A percentile compares a stretch with the other conserved stretches of the same genome.
phyloP scores from a whole-genome alignment of 192 early-diverging fungal species.

The Cladochytrium replicatum region DNA sequence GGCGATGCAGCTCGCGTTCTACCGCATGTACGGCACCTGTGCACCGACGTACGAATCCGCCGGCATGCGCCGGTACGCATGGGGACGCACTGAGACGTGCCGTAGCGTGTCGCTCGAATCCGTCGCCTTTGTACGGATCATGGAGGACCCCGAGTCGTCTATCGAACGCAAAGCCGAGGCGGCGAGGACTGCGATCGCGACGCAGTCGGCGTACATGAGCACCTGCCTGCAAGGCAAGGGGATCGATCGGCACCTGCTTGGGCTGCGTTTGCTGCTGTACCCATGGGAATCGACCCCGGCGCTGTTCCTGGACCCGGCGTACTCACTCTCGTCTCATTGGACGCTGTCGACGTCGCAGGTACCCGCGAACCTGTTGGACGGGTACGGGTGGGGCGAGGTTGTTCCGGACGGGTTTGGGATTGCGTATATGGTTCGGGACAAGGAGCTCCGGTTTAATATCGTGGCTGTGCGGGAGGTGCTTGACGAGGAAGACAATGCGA shows the following conservation, averaged over 20 bases:
- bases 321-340: slow-evolving; percentile 61
- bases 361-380: slow-evolving; percentile 64
- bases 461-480: slow-evolving; percentile 14
- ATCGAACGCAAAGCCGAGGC: slow-evolving; percentile 39
- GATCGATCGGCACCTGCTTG: slow-evolving; percentile 73
- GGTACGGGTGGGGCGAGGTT: slow-evolving; percentile 45
- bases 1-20: slow-evolving; percentile 79
- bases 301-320: slow-evolving; percentile 69
- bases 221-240: slow-evolving; percentile 62
- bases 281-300: slow-evolving; percentile 57
- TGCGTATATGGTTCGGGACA: slow-evolving; percentile 73
- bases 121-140: slow-evolving; percentile 55
- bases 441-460: slow-evolving; percentile 67
- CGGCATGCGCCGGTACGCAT: slow-evolving; percentile 72
- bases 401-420: slow-evolving; percentile 58
- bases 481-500: neutral
- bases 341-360: slow-evolving; percentile 72
- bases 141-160: slow-evolving; percentile 40
- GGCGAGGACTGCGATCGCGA: slow-evolving; percentile 49
- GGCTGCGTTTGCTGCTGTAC: slow-evolving; percentile 58
- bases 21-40: slow-evolving; percentile 53
- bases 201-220: slow-evolving; percentile 58
- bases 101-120: slow-evolving; percentile 59
- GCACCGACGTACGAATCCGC: slow-evolving; percentile 75
- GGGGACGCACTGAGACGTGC: slow-evolving; percentile 76